Evolutionary conservation across 345 rosid genomes (phyloP).

Genomic region (Anastatica hierochuntica): DNA sequence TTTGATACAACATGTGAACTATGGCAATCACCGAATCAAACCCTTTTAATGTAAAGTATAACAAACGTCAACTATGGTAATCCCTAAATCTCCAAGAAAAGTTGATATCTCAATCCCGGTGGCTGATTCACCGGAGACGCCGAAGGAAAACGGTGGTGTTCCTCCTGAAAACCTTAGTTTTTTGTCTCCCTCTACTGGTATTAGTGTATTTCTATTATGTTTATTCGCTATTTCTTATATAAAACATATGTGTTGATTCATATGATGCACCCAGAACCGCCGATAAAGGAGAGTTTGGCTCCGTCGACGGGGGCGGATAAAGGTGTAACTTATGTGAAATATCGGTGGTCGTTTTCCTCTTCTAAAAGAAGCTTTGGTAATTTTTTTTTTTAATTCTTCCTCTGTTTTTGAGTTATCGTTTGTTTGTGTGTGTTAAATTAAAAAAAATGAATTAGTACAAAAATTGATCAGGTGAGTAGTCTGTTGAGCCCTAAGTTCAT

Average conservation of each 20-base stretch:
- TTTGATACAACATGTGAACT: too few relatives aligned
- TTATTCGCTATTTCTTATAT: neutral
- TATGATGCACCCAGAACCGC: slow-evolving; percentile 3
- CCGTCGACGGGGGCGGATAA: neutral
- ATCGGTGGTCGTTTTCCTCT: slow-evolving; percentile 20
- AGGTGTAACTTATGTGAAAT: neutral
- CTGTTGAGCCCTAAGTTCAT: too few relatives aligned
- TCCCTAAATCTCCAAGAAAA: neutral
- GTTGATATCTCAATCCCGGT: neutral
- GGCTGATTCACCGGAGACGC: neutral
- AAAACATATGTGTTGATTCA: neutral
- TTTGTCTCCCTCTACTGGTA: too few relatives aligned
- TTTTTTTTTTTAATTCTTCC: neutral
- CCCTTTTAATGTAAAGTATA: too few relatives aligned
- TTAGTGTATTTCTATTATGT: neutral
- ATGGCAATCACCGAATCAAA: too few relatives aligned
- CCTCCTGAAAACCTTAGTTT: neutral
- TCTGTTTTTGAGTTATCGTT: too few relatives aligned
- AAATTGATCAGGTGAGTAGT: too few relatives aligned
- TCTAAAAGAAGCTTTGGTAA: slow-evolving; percentile 22
- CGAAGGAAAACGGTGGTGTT: slow-evolving; percentile 3
- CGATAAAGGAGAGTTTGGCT: neutral
- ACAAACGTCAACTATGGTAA: too few relatives aligned
- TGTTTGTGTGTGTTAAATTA: too few relatives aligned
- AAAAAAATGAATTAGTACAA: too few relatives aligned